Percentiles rank a stretch among this genome's conserved stretches.
Conservation (phyloP, 768 basidiomycete species). For the Mycena venus region DNA sequence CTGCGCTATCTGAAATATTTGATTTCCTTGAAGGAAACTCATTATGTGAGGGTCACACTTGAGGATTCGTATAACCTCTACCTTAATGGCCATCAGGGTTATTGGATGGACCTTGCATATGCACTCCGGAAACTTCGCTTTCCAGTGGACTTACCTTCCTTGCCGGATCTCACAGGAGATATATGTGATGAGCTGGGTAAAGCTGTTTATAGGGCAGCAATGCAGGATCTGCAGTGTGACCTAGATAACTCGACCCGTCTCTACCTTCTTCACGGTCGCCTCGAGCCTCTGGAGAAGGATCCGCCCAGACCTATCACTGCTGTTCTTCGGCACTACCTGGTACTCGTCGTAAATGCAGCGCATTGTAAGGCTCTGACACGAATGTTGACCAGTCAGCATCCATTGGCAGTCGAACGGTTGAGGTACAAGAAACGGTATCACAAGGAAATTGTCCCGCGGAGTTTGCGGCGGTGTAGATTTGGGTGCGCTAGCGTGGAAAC, state of each 20-base stretch:
- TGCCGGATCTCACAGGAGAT: too few relatives aligned
- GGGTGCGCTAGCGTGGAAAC: not conserved
- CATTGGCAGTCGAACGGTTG: not conserved
- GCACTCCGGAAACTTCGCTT: not conserved
- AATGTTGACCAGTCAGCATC: constrained; percentile 9
- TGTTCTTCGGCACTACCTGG: too few relatives aligned
- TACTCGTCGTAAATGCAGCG: too few relatives aligned
- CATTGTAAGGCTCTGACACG: too few relatives aligned
- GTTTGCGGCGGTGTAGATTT: not conserved
- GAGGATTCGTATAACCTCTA: not conserved
- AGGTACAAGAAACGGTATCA: not conserved
- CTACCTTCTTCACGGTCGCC: not conserved
- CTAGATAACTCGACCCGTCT: too few relatives aligned
- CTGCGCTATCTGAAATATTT: too few relatives aligned
- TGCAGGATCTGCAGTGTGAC: too few relatives aligned
- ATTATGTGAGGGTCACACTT: not conserved
- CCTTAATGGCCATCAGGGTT: not conserved
- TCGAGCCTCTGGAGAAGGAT: constrained; percentile 1
- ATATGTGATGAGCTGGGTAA: not conserved
- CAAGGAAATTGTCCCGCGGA: not conserved
- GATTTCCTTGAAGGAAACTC: too few relatives aligned
- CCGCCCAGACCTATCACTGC: too few relatives aligned
- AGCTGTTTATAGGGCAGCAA: not conserved
- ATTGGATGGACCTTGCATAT: not conserved
- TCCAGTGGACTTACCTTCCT: too few relatives aligned